phyloP scores from a whole-genome alignment of 148 eudicot genomes.

The Talinum fruticosum region DNA sequence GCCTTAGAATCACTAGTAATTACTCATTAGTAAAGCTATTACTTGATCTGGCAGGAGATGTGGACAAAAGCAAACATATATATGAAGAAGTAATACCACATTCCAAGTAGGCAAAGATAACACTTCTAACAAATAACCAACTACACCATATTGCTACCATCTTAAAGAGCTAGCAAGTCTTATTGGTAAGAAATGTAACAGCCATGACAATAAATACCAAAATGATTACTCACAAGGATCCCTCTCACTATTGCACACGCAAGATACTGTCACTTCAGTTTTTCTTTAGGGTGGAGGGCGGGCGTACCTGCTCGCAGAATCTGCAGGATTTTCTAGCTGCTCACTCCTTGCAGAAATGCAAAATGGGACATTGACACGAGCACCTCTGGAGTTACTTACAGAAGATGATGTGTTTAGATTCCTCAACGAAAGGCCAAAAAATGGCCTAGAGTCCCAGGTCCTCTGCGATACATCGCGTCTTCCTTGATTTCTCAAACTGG shows the following conservation, averaged over 20 bases:
- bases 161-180: neutral
- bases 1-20: neutral
- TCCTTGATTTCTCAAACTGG: constrained; percentile 47
- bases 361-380: constrained; percentile 15
- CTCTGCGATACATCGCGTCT: constrained; percentile 18
- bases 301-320: constrained; percentile 21
- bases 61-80: neutral
- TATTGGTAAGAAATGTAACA: neutral
- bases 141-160: neutral
- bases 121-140: neutral
- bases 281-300: neutral
- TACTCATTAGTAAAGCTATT: neutral
- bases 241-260: neutral
- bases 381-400: constrained; percentile 16
- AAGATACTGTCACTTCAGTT: neutral
- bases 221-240: neutral
- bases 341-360: constrained; percentile 19
- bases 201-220: neutral
- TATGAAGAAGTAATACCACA: too few species aligned
- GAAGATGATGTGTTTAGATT: constrained; percentile 16
- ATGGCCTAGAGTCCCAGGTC: constrained; percentile 25
- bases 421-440: constrained; percentile 30
- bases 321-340: constrained; percentile 15
- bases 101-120: neutral
- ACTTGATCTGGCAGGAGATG: too few species aligned